phyloP scores from a whole-genome alignment of 345 rosid species.

The Abelmoschus esculentus region DNA sequence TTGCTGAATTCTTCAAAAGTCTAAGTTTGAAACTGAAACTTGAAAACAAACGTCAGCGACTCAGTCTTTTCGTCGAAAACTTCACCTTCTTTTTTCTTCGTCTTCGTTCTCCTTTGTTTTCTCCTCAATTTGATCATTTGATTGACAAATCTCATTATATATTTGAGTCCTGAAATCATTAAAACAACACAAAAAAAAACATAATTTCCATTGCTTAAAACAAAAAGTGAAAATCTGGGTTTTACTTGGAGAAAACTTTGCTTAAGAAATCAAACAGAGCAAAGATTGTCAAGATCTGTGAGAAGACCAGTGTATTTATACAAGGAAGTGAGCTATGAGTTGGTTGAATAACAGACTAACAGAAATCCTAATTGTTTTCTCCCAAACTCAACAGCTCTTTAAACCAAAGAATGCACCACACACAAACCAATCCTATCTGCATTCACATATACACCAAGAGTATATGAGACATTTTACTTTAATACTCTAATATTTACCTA shows the following conservation, averaged over 20 bases:
- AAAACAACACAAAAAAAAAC: not conserved
- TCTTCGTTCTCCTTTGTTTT: constrained; percentile 9
- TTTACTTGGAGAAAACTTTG: constrained; percentile 34
- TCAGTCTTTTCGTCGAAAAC: constrained; percentile 17
- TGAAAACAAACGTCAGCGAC: constrained; percentile 39
- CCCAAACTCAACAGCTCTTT: too few relatives aligned
- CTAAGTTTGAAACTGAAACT: constrained; percentile 64
- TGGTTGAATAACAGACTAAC: too few relatives aligned
- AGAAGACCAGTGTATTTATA: too few relatives aligned
- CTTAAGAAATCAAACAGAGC: constrained; percentile 34
- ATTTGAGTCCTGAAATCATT: constrained; percentile 18
- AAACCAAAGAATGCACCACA: too few relatives aligned
- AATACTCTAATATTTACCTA: too few relatives aligned
- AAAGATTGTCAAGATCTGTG: too few relatives aligned
- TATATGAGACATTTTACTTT: too few relatives aligned
- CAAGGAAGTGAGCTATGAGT: too few relatives aligned
- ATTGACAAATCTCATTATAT: constrained; percentile 10
- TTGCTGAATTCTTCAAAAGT: constrained; percentile 34
- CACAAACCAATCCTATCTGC: too few relatives aligned
- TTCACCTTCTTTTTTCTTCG: not conserved
- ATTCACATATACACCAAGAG: too few relatives aligned
- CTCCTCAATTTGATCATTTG: constrained; percentile 19
- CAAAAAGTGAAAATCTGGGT: not conserved
- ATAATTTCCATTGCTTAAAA: not conserved
- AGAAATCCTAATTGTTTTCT: too few relatives aligned